These are phyloP conservation scores for Pythium scleroteichum DNA, from an alignment of 352 stramenopile genomes.

Conservation along the genomic window DNA sequence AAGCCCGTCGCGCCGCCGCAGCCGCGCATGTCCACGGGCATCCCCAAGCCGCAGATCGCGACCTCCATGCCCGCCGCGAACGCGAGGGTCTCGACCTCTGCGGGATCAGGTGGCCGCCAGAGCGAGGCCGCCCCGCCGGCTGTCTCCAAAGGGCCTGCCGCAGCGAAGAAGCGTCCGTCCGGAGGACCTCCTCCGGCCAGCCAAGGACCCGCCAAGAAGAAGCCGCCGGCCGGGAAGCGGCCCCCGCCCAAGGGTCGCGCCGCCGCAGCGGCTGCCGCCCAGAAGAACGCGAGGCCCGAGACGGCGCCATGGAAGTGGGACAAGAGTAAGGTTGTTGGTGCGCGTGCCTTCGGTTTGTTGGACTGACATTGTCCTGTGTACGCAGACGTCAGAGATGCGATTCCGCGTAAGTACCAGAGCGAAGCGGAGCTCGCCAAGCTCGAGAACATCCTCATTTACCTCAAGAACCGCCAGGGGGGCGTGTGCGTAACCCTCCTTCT, in stretches of 20 bases:
- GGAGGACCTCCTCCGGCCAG: slow-evolving; percentile 1
- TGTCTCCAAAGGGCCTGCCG: neutral
- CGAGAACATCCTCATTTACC: slow-evolving; percentile 84
- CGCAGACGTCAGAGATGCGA: slow-evolving; percentile 71
- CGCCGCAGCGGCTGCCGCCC: slow-evolving; percentile 12
- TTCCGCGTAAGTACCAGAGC: slow-evolving; percentile 85
- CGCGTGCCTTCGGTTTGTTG: too few species aligned
- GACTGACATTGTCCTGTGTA: too few species aligned
- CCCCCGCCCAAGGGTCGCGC: slow-evolving; percentile 19
- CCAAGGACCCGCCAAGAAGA: slow-evolving; percentile 18
- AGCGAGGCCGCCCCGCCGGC: slow-evolving; percentile 17
- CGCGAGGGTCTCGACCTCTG: neutral
- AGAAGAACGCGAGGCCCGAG: slow-evolving; percentile 34
- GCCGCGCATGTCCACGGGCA: slow-evolving; percentile 33
- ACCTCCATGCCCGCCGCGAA: neutral
- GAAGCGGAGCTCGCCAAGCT: slow-evolving; percentile 80
- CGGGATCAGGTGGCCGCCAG: slow-evolving; percentile 1
- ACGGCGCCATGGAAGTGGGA: slow-evolving; percentile 77
- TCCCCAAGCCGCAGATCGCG: slow-evolving; percentile 38
- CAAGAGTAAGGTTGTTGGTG: slow-evolving; percentile 45
- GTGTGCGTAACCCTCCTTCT: slow-evolving; percentile 47
- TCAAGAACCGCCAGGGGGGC: slow-evolving; percentile 77
- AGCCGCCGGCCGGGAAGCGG: slow-evolving; percentile 15
- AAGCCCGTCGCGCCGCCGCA: slow-evolving; percentile 13
- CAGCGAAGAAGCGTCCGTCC: slow-evolving; percentile 22